A percentile compares a stretch with the other conserved stretches of the same genome.
Conservation (phyloP, 1,139 yeast species). For the Candida gigantensis region DNA sequence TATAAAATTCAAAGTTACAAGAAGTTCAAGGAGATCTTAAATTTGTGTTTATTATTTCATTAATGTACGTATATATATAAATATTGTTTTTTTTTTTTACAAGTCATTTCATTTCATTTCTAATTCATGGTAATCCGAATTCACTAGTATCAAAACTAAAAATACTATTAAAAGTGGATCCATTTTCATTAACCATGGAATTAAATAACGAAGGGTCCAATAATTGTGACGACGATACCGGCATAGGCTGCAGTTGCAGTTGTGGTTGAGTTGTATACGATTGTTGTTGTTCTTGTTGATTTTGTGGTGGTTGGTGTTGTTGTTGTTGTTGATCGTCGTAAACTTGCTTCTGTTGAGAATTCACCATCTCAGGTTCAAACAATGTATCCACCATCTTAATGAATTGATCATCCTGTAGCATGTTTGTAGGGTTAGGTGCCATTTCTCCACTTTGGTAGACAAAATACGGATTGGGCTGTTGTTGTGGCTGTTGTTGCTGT, state of each 20-base stretch:
- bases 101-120: no score
- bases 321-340: constrained; percentile 1
- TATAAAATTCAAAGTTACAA: no score
- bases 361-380: constrained; percentile 6
- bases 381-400: constrained; percentile 12
- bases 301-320: background rate
- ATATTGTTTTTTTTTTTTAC: no score
- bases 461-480: background rate
- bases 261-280: background rate
- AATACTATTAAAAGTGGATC: constrained; percentile 11
- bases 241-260: background rate
- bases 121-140: constrained; percentile 8
- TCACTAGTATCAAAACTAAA: constrained; percentile 12
- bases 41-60: no score
- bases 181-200: constrained; percentile 5
- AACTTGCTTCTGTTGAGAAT: constrained; percentile 1
- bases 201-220: constrained; percentile 4
- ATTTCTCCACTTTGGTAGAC: background rate
- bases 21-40: no score
- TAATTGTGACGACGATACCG: background rate
- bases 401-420: constrained; percentile 8
- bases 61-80: no score
- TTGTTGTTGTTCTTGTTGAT: background rate
- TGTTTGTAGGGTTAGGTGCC: background rate
- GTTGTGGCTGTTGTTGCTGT: constrained; percentile 1